Evolutionary conservation across 352 stramenopile species (phyloP).

Genomic region (Blastocystis sp.): DNA sequence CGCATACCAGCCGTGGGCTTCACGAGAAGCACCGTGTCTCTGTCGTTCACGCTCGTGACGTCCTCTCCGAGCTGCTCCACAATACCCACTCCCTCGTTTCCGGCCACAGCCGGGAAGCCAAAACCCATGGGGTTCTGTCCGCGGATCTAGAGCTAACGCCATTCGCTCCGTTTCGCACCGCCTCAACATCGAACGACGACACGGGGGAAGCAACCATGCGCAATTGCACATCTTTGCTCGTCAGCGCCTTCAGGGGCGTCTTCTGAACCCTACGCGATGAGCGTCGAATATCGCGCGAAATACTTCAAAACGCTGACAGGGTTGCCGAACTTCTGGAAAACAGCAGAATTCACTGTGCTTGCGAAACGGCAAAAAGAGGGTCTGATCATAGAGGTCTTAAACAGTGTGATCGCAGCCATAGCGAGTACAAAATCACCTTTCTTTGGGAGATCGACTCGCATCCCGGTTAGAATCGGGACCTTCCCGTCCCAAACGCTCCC

Average conservation of each 20-base stretch:
- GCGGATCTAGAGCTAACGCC: slow-evolving; percentile 37
- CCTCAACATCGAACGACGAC: slow-evolving; percentile 47
- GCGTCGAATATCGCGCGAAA: background rate
- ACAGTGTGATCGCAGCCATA: slow-evolving; percentile 60
- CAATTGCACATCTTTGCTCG: slow-evolving; percentile 61
- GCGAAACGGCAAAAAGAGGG: slow-evolving; percentile 67
- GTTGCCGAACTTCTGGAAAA: slow-evolving; percentile 67
- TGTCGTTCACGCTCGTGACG: slow-evolving; percentile 74
- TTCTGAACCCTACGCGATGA: slow-evolving; percentile 46
- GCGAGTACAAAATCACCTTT: background rate
- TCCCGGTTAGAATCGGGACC: slow-evolving; percentile 3
- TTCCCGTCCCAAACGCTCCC: background rate
- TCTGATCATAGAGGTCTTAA: slow-evolving; percentile 37
- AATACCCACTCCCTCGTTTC: slow-evolving; percentile 77
- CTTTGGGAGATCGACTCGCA: background rate
- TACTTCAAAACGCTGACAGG: slow-evolving; percentile 69
- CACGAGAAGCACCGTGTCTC: slow-evolving; percentile 77
- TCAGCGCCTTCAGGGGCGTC: slow-evolving; percentile 9
- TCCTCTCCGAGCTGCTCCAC: slow-evolving; percentile 75
- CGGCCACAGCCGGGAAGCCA: slow-evolving; percentile 71
- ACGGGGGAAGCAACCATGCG: slow-evolving; percentile 70
- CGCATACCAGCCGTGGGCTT: slow-evolving; percentile 72
- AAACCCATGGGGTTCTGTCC: slow-evolving; percentile 65
- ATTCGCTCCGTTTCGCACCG: background rate
- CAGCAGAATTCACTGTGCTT: slow-evolving; percentile 66